Conservation (phyloP, 192 early-diverging fungal genomes). For the Rhizoclosmatium globosum region DNA sequence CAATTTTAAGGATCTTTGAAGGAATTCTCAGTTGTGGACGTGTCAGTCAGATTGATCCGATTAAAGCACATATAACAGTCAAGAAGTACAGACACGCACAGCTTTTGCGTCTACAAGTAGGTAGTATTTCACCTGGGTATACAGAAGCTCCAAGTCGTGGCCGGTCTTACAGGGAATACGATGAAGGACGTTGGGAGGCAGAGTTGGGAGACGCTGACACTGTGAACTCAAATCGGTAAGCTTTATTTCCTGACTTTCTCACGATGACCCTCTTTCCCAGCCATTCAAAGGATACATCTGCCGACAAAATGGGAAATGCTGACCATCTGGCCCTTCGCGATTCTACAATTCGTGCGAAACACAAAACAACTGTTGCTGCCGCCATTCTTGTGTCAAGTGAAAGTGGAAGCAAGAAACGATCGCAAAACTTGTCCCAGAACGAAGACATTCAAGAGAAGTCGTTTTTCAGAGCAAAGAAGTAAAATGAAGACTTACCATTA, state of each 20-base stretch:
- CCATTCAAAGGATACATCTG: neutral
- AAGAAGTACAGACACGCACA: neutral
- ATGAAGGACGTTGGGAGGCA: neutral
- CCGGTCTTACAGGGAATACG: neutral
- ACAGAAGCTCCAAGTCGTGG: neutral
- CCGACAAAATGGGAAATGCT: neutral
- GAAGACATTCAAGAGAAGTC: too few relatives aligned
- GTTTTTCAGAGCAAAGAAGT: too few relatives aligned
- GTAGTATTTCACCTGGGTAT: neutral
- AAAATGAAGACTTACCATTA: too few relatives aligned
- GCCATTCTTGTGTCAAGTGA: neutral
- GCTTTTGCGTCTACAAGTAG: neutral
- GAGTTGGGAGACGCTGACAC: neutral
- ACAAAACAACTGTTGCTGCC: neutral
- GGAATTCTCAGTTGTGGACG: neutral
- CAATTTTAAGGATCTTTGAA: neutral
- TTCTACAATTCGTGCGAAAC: neutral
- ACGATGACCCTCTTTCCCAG: neutral
- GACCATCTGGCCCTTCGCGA: neutral
- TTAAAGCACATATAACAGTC: neutral
- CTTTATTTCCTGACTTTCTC: neutral
- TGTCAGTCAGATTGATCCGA: neutral
- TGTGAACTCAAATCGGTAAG: neutral
- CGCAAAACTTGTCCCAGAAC: too few relatives aligned
- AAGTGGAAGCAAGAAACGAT: too few relatives aligned